These are phyloP conservation scores for Rhodotorula sp. DNA, from an alignment of 1,284 basidiomycete species.

Conservation along the genomic window DNA sequence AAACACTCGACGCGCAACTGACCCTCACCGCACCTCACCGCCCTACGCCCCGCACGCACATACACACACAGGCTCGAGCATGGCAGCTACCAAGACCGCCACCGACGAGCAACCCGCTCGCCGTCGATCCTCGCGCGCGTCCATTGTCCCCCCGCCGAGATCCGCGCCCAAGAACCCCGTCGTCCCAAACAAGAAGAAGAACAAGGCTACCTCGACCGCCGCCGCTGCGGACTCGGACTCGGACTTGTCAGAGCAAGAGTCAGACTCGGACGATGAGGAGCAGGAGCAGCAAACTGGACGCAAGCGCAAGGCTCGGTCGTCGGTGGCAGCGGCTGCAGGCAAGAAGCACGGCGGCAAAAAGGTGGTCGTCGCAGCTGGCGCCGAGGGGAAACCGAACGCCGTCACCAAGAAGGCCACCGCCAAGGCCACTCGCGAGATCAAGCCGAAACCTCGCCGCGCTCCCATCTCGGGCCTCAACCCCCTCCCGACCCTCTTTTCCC, in stretches of 20 bases:
- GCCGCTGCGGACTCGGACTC: neutral
- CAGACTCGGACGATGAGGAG: neutral
- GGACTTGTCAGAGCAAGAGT: neutral
- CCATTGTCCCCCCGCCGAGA: constrained; percentile 34
- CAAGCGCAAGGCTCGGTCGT: neutral
- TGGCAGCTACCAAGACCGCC: neutral
- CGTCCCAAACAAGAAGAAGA: neutral
- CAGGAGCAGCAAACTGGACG: neutral
- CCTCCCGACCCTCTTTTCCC: constrained; percentile 16
- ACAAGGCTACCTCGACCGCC: no score
- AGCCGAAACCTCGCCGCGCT: constrained; percentile 12
- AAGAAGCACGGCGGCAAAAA: neutral
- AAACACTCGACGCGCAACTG: neutral
- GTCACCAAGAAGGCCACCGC: neutral
- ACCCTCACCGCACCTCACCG: neutral
- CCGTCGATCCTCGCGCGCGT: constrained; percentile 46
- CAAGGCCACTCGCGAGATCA: neutral
- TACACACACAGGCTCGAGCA: constrained; percentile 10
- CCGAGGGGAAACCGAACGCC: constrained; percentile 11
- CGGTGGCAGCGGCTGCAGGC: no score
- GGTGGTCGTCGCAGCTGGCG: neutral
- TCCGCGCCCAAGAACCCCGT: neutral
- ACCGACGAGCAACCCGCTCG: neutral
- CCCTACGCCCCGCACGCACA: neutral
- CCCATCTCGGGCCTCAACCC: constrained; percentile 31